Evolutionary conservation across 257 asterid species (phyloP).

Genomic region (Datura wrightii): DNA sequence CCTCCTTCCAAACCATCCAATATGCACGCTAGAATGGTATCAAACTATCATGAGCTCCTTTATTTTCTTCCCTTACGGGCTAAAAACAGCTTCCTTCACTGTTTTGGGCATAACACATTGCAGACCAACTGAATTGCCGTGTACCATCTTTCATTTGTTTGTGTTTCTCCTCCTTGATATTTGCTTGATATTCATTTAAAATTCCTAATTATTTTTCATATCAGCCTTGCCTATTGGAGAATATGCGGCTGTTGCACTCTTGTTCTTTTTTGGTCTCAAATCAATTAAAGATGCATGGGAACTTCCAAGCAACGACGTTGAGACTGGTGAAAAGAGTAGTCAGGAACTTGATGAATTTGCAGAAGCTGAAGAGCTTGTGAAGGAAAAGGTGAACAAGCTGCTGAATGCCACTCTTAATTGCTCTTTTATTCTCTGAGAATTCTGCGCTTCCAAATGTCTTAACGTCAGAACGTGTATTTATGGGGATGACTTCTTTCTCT

Average conservation of each 20-base stretch:
- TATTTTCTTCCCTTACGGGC: not conserved
- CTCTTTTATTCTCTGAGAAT: not conserved
- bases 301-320: conserved; percentile 64
- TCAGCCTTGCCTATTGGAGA: conserved; percentile 94
- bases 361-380: conserved; percentile 98
- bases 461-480: not conserved
- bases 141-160: not conserved
- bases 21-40: not conserved
- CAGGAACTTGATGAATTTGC: conserved; percentile 77
- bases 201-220: conserved; percentile 12
- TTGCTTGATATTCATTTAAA: not conserved
- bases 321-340: conserved; percentile 59
- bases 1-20: not conserved
- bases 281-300: conserved; percentile 98
- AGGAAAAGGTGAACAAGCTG: conserved; percentile 63
- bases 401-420: conserved; percentile 17
- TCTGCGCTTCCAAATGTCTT: not conserved
- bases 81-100: not conserved
- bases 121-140: conserved; percentile 9
- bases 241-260: conserved; percentile 89
- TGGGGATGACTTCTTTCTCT: not conserved
- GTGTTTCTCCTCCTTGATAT: not conserved
- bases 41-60: conserved; percentile 20
- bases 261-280: conserved; percentile 94
- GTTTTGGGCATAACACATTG: not conserved